Evolutionary conservation across 345 rosid species (phyloP).

Genomic region (Eucalyptus melliodora): DNA sequence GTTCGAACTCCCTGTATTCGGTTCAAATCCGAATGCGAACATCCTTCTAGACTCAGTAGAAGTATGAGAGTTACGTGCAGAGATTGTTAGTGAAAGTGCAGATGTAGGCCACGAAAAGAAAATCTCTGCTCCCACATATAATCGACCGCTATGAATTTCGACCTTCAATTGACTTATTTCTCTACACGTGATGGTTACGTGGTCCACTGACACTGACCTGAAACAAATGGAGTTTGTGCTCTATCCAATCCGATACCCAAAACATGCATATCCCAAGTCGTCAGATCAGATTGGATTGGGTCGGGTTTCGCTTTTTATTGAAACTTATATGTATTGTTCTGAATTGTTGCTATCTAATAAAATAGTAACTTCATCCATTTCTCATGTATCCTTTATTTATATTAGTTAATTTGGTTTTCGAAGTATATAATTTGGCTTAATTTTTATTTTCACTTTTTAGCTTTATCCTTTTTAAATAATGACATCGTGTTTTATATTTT

Average conservation of each 20-base stretch:
- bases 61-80: background rate
- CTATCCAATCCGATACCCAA: background rate
- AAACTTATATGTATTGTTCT: background rate
- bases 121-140: background rate
- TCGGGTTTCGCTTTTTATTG: fast-evolving
- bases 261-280: background rate
- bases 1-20: background rate
- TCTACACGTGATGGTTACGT: background rate
- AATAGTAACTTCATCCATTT: background rate
- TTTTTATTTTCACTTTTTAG: background rate
- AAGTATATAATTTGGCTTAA: too few species aligned
- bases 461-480: too few species aligned
- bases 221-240: too few species aligned
- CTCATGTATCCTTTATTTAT: background rate
- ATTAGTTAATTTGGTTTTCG: background rate
- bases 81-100: background rate
- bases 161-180: background rate
- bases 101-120: background rate
- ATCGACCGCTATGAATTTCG: background rate
- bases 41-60: background rate
- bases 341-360: background rate
- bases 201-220: background rate
- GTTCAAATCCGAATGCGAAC: background rate
- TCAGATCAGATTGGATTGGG: fast-evolving
- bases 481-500: background rate